Evolutionary conservation across 768 basidiomycete genomes (phyloP).

Genomic region (Mycena pura): DNA sequence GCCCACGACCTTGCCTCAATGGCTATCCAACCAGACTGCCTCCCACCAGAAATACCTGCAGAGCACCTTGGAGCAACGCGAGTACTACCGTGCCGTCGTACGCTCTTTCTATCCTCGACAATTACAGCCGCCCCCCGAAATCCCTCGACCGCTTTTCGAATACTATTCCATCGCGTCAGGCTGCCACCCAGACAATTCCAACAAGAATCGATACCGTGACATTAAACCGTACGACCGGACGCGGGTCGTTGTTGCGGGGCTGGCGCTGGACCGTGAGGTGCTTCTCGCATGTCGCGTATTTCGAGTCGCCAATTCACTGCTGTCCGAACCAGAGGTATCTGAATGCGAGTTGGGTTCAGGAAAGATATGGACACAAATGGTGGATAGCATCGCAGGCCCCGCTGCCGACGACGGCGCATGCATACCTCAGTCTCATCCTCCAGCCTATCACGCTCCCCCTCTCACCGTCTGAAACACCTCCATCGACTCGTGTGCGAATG

Average conservation of each 20-base stretch:
- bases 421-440: slow-evolving; percentile 76
- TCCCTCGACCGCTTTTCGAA: slow-evolving; percentile 30
- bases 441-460: slow-evolving; percentile 50
- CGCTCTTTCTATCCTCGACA: slow-evolving; percentile 36
- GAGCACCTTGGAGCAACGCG: slow-evolving; percentile 20
- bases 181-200: slow-evolving; percentile 47
- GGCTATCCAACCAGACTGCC: slow-evolving; percentile 1
- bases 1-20: neutral
- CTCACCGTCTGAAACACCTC: slow-evolving; percentile 24
- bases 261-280: slow-evolving; percentile 4
- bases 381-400: slow-evolving; percentile 92
- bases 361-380: slow-evolving; percentile 72
- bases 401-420: slow-evolving; percentile 68
- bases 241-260: slow-evolving; percentile 57
- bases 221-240: slow-evolving; percentile 86
- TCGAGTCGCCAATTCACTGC: neutral
- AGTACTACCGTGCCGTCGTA: slow-evolving; percentile 28
- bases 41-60: slow-evolving; percentile 1
- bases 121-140: slow-evolving; percentile 21
- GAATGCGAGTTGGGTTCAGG: slow-evolving; percentile 88
- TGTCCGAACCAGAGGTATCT: slow-evolving; percentile 57
- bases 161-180: slow-evolving; percentile 69
- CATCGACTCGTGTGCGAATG: slow-evolving; percentile 63
- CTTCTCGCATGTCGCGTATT: neutral
- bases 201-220: slow-evolving; percentile 73